Evolutionary conservation across 306 rosid genomes (phyloP).

Genomic region (Vicia faba): DNA sequence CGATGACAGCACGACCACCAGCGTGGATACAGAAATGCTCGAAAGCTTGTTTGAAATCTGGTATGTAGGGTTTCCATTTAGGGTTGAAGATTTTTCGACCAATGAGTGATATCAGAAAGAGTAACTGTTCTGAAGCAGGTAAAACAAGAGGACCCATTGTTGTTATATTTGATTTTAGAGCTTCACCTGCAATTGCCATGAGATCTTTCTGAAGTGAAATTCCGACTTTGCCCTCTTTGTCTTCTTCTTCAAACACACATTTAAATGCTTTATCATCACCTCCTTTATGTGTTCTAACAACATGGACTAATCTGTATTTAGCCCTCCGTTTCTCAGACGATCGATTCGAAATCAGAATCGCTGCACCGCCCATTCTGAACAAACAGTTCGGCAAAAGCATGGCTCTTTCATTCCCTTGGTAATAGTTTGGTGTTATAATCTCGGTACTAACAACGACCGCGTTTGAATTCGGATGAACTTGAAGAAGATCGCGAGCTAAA

Average conservation of each 20-base stretch:
- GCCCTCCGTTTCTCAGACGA: slow-evolving; percentile 56
- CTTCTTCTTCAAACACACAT: slow-evolving; percentile 85
- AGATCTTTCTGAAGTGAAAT: slow-evolving; percentile 78
- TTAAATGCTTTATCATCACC: slow-evolving; percentile 75
- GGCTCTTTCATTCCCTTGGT: slow-evolving; percentile 91
- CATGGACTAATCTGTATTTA: slow-evolving; percentile 75
- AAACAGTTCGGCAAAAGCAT: slow-evolving; percentile 94
- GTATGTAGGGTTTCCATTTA: slow-evolving; percentile 95
- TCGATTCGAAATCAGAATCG: slow-evolving; percentile 70
- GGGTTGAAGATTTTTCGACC: slow-evolving; percentile 82
- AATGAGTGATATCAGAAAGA: slow-evolving; percentile 67
- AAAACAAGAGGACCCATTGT: slow-evolving; percentile 94
- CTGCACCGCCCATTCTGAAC: slow-evolving; percentile 98
- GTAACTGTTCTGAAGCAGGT: slow-evolving; percentile 93
- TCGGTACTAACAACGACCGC: slow-evolving; percentile 87
- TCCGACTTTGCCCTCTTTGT: slow-evolving; percentile 84
- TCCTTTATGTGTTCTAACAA: slow-evolving; percentile 86
- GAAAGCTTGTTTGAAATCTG: slow-evolving; percentile 89
- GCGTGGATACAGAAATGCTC: slow-evolving; percentile 98
- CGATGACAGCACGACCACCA: slow-evolving; percentile 91
- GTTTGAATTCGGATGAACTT: slow-evolving; percentile 84
- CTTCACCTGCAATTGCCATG: slow-evolving; percentile 98
- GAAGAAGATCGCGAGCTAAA: slow-evolving; percentile 89
- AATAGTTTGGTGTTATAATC: slow-evolving; percentile 86
- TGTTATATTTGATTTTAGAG: slow-evolving; percentile 84